These are phyloP conservation scores for Globisporangium emineosum DNA, from an alignment of 352 stramenopile genomes.

Conservation along the genomic window DNA sequence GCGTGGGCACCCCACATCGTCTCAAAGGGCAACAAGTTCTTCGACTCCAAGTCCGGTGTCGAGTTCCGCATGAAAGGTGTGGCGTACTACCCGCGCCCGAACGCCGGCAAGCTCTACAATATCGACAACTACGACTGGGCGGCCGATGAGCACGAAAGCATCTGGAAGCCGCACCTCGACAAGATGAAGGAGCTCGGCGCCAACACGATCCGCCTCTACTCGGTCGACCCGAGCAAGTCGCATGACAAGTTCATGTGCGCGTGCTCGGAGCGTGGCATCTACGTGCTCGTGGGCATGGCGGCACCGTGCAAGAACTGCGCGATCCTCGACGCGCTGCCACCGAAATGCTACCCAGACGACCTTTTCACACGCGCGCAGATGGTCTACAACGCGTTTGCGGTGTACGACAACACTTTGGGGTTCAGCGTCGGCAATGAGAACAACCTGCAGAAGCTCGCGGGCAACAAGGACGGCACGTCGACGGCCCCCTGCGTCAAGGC, in stretches of 20 bases:
- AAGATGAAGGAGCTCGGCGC: slow-evolving; percentile 58
- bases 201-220: slow-evolving; percentile 71
- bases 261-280: slow-evolving; percentile 44
- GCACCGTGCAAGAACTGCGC: slow-evolving; percentile 38
- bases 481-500: slow-evolving; percentile 50
- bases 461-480: slow-evolving; percentile 25
- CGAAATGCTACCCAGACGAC: slow-evolving; percentile 43
- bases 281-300: slow-evolving; percentile 48
- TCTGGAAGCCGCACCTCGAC: slow-evolving; percentile 49
- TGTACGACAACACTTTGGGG: slow-evolving; percentile 51
- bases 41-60: slow-evolving; percentile 40
- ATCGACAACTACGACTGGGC: slow-evolving; percentile 60
- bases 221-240: slow-evolving; percentile 50
- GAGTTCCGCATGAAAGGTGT: slow-evolving; percentile 69
- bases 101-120: slow-evolving; percentile 36
- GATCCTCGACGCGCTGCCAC: slow-evolving; percentile 28
- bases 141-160: slow-evolving; percentile 44
- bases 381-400: slow-evolving; percentile 54
- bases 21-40: slow-evolving; percentile 71
- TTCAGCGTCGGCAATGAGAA: slow-evolving; percentile 55
- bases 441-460: slow-evolving; percentile 34
- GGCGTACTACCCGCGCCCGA: slow-evolving; percentile 67
- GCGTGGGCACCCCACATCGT: slow-evolving; percentile 27
- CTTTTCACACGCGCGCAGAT: slow-evolving; percentile 40
- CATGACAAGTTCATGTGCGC: slow-evolving; percentile 83